These are phyloP conservation scores for Candida pseudoglaebosa DNA, from an alignment of 805 yeast species.

Conservation along the genomic window DNA sequence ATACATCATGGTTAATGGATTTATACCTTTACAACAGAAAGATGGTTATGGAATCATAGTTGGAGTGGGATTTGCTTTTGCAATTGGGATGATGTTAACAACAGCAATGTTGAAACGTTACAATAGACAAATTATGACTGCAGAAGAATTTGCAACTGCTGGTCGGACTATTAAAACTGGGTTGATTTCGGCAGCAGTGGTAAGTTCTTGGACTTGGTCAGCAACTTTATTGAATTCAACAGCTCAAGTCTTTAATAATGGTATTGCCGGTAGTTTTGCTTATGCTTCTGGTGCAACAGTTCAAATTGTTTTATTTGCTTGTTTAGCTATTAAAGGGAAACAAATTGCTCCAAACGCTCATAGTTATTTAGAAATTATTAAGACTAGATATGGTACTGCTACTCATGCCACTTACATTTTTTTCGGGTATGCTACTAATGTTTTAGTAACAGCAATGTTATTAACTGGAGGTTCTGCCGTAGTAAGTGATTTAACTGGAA, in stretches of 20 bases:
- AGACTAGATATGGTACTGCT: conserved; percentile 71
- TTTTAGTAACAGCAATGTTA: conserved; percentile 88
- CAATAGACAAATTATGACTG: conserved; percentile 81
- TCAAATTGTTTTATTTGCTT: conserved; percentile 82
- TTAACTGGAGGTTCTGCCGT: conserved; percentile 89
- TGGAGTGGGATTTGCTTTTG: conserved; percentile 81
- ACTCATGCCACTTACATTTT: conserved; percentile 70
- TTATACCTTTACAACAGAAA: conserved; percentile 56
- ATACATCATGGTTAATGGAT: no score
- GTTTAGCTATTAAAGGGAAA: conserved; percentile 83
- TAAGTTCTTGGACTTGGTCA: conserved; percentile 82
- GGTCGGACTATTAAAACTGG: conserved; percentile 86
- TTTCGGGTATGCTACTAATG: conserved; percentile 84
- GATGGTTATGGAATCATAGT: conserved; percentile 87
- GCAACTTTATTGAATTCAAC: conserved; percentile 45
- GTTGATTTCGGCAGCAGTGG: conserved; percentile 84
- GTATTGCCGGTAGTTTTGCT: conserved; percentile 76
- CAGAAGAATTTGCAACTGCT: conserved; percentile 92
- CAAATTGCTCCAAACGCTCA: conserved; percentile 89
- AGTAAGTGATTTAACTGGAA: conserved; percentile 73
- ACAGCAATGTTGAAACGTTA: conserved; percentile 71
- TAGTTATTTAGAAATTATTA: conserved; percentile 82
- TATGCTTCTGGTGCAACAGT: conserved; percentile 92
- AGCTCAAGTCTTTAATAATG: conserved; percentile 70
- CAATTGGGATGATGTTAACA: conserved; percentile 72